These are phyloP conservation scores for Yamadazyma buinensis DNA, from an alignment of 1,139 yeast genomes.

Conservation along the genomic window DNA sequence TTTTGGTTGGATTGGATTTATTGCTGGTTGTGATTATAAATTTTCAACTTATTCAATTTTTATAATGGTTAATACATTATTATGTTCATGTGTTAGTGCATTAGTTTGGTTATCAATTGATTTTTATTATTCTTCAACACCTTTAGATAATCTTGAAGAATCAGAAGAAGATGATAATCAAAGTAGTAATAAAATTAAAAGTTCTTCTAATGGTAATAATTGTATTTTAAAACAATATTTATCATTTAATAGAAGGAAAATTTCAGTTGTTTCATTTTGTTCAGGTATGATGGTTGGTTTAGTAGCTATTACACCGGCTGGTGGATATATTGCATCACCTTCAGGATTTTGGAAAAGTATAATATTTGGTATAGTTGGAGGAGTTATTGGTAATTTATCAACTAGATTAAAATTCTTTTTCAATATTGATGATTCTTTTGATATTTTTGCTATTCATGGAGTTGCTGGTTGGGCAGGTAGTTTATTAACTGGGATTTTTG, in stretches of 20 bases:
- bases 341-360: conserved; percentile 41
- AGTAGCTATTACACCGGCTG: conserved; percentile 45
- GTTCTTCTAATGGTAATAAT: conserved; percentile 2
- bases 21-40: conserved; percentile 43
- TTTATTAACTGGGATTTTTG: conserved; percentile 41
- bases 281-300: conserved; percentile 44
- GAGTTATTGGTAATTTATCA: conserved; percentile 32
- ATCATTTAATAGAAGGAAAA: conserved; percentile 18
- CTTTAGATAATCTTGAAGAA: conserved; percentile 30
- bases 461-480: conserved; percentile 44
- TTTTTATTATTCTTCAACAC: conserved; percentile 37
- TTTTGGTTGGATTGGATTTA: conserved; percentile 45
- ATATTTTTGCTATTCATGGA: conserved; percentile 46
- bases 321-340: conserved; percentile 38
- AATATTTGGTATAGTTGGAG: conserved; percentile 40
- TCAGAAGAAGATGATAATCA: background rate
- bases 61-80: conserved; percentile 32
- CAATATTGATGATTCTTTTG: conserved; percentile 42
- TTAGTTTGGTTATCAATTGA: conserved; percentile 39
- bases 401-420: conserved; percentile 41
- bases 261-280: conserved; percentile 39
- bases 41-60: conserved; percentile 32
- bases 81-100: conserved; percentile 36
- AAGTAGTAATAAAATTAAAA: background rate
- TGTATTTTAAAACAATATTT: background rate